phyloP scores from a whole-genome alignment of 495 filamentous ascomycete genomes.

The Podospora australis region DNA sequence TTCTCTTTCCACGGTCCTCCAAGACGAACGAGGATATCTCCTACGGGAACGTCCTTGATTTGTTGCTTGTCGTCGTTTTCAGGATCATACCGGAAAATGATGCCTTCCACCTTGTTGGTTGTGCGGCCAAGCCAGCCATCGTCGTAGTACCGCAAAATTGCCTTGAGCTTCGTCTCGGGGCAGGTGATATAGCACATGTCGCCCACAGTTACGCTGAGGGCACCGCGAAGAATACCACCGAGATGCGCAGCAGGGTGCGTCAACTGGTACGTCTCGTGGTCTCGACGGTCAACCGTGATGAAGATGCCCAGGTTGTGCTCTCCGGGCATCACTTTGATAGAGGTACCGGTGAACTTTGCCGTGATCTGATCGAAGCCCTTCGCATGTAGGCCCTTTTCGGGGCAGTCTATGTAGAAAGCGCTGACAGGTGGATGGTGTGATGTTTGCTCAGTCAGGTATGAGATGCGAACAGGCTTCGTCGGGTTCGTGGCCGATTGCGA shows the following conservation, averaged over 20 bases:
- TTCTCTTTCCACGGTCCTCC: conserved; percentile 73
- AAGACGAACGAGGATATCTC: conserved; percentile 75
- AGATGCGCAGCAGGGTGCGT: conserved; percentile 93
- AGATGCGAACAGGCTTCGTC: conserved; percentile 60
- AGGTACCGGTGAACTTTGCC: conserved; percentile 96
- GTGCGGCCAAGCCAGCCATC: conserved; percentile 91
- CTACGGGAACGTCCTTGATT: conserved; percentile 79
- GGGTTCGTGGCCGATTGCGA: conserved; percentile 35
- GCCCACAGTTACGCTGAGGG: conserved; percentile 76
- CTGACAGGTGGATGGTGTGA: conserved; percentile 97
- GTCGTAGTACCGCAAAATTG: conserved; percentile 84
- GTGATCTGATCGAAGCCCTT: conserved; percentile 91
- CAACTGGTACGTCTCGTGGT: conserved; percentile 87
- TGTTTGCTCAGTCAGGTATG: conserved; percentile 95
- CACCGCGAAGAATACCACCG: conserved; percentile 76
- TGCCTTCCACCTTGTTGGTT: conserved; percentile 85
- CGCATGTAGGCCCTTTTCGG: conserved; percentile 81
- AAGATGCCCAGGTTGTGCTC: conserved; percentile 95
- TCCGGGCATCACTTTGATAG: conserved; percentile 82
- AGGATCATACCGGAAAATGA: conserved; percentile 83
- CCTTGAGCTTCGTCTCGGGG: conserved; percentile 78
- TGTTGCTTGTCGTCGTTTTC: conserved; percentile 67
- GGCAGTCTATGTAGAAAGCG: conserved; percentile 90
- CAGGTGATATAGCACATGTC: conserved; percentile 85
- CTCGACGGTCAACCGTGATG: conserved; percentile 70